phyloP scores from a whole-genome alignment of 306 rosid species.

The Myrica gale region DNA sequence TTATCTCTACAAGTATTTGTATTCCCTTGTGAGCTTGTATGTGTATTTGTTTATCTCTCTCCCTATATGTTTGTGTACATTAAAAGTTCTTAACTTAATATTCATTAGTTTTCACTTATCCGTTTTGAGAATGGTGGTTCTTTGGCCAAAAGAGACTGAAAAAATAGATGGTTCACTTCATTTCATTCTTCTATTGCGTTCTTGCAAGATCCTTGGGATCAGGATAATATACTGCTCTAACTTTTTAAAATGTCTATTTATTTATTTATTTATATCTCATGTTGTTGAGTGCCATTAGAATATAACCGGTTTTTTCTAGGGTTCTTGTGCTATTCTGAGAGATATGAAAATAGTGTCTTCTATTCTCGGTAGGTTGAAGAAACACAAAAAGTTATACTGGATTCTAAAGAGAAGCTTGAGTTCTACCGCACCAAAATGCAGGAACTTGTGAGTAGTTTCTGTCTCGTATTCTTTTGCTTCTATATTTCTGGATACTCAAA shows the following conservation, averaged over 20 bases:
- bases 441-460: slow-evolving; percentile 76
- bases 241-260: not conserved
- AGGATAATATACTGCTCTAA: not conserved
- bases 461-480: slow-evolving; percentile 24
- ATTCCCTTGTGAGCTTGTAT: not conserved
- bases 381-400: slow-evolving; percentile 57
- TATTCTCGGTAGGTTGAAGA: slow-evolving; percentile 57
- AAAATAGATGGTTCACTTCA: not conserved
- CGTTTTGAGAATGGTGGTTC: not conserved
- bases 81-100: not conserved
- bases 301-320: not conserved
- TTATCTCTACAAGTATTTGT: not conserved
- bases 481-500: slow-evolving; percentile 14
- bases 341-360: slow-evolving; percentile 5
- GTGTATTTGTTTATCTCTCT: not conserved
- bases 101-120: not conserved
- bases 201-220: not conserved
- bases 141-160: not conserved
- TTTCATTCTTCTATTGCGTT: not conserved
- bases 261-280: not conserved
- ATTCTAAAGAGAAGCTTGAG: slow-evolving; percentile 84
- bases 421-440: slow-evolving; percentile 87
- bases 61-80: not conserved
- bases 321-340: slow-evolving; percentile 15
- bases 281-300: slow-evolving; percentile 10